A percentile compares a stretch with the other conserved stretches of the same genome.
Conservation (phyloP, 495 filamentous ascomycete species). For the Barbatosphaeria neglecta region DNA sequence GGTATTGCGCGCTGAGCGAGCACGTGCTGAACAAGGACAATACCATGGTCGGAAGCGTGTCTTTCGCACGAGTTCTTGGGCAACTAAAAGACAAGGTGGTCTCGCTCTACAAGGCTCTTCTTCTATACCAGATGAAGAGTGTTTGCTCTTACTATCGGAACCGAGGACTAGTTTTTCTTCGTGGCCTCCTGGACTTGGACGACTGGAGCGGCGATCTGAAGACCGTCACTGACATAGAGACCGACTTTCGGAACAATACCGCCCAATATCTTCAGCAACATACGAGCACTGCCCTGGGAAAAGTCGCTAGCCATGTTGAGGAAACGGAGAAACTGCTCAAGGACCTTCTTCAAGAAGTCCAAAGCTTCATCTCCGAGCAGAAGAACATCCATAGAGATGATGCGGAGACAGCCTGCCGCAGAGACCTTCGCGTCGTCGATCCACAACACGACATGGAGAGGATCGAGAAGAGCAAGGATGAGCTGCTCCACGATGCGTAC, state of each 20-base stretch:
- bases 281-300: slow-evolving; percentile 2
- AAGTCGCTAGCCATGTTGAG: slow-evolving; percentile 2
- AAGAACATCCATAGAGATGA: slow-evolving; percentile 2
- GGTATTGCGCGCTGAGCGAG: slow-evolving; percentile 19
- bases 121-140: slow-evolving; percentile 24
- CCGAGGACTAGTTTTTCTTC: slow-evolving; percentile 11
- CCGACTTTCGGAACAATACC: slow-evolving; percentile 5
- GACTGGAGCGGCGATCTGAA: slow-evolving; percentile 16
- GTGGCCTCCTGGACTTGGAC: slow-evolving; percentile 5
- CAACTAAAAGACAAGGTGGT: slow-evolving; percentile 9
- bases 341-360: slow-evolving; percentile 11
- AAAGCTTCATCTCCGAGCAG: slow-evolving; percentile 4
- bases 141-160: slow-evolving; percentile 19
- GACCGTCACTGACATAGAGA: slow-evolving; percentile 11
- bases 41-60: neutral
- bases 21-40: slow-evolving; percentile 11
- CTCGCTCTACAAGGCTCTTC: slow-evolving; percentile 16
- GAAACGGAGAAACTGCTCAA: neutral
- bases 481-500: slow-evolving; percentile 28
- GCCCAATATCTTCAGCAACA: slow-evolving; percentile 3
- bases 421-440: slow-evolving; percentile 16
- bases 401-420: slow-evolving; percentile 6
- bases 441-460: slow-evolving; percentile 23
- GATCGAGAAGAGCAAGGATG: slow-evolving; percentile 30
- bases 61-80: neutral